These are phyloP conservation scores for Microdochium trichocladiopsis DNA, from an alignment of 2,329 filamentous ascomycete species.

Conservation along the genomic window DNA sequence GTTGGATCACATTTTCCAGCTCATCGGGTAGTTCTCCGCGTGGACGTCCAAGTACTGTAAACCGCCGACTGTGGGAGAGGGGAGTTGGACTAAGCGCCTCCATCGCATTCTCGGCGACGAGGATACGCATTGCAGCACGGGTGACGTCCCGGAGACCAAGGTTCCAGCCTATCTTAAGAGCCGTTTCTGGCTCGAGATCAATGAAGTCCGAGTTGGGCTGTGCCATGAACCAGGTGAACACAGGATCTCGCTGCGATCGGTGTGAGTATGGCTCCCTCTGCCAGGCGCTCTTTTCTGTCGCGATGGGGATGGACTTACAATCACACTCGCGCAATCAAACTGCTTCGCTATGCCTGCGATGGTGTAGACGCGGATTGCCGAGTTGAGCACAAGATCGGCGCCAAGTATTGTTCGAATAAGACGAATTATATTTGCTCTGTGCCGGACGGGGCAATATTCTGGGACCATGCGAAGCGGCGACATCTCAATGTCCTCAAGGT, in stretches of 20 bases:
- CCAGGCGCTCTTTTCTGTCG: neutral
- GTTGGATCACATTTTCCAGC: slow-evolving; percentile 21
- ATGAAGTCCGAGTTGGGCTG: slow-evolving; percentile 50
- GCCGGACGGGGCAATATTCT: slow-evolving; percentile 59
- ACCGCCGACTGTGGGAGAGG: slow-evolving; percentile 6
- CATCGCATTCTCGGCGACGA: slow-evolving; percentile 57
- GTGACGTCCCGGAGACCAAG: slow-evolving; percentile 35
- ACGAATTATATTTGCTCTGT: slow-evolving; percentile 56
- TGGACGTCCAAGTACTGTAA: slow-evolving; percentile 36
- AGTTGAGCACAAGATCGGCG: slow-evolving; percentile 49
- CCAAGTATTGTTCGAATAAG: slow-evolving; percentile 53
- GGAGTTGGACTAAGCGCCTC: slow-evolving; percentile 9
- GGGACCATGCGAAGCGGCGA: slow-evolving; percentile 24
- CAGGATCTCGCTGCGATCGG: slow-evolving; percentile 29
- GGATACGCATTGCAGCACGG: slow-evolving; percentile 45
- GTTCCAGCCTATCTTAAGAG: slow-evolving; percentile 47
- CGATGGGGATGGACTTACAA: slow-evolving; percentile 26
- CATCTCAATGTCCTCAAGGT: slow-evolving; percentile 7
- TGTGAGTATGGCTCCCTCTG: slow-evolving; percentile 3
- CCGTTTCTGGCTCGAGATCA: slow-evolving; percentile 55
- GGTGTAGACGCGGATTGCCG: slow-evolving; percentile 60
- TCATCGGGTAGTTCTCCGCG: slow-evolving; percentile 24
- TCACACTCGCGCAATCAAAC: slow-evolving; percentile 39
- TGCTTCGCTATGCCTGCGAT: slow-evolving; percentile 55
- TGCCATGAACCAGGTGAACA: slow-evolving; percentile 52